Evolutionary conservation across 352 stramenopile genomes (phyloP).

Genomic region (Thalassiosira delicatula): DNA sequence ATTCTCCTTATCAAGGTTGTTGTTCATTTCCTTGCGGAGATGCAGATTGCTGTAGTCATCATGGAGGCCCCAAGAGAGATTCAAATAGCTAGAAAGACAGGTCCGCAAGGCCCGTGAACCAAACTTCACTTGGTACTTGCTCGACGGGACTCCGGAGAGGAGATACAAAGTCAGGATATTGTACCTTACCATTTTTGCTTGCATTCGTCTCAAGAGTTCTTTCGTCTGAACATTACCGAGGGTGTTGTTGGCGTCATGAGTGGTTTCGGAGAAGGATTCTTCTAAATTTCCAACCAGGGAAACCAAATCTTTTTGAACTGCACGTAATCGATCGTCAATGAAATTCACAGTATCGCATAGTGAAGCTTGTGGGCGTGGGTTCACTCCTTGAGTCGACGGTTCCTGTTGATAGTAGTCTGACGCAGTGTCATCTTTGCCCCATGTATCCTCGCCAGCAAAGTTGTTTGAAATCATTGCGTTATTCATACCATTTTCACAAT

Average conservation of each 20-base stretch:
- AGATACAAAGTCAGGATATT: conserved; percentile 60
- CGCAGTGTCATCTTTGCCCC: neutral
- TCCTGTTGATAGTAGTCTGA: conserved; percentile 15
- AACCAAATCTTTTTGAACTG: conserved; percentile 67
- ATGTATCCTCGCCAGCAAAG: neutral
- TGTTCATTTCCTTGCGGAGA: no score
- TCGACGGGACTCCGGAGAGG: conserved; percentile 34
- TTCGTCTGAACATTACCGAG: no score
- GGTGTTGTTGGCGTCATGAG: no score
- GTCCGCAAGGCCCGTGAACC: conserved; percentile 50
- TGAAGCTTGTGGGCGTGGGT: conserved; percentile 29
- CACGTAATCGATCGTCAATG: conserved; percentile 65
- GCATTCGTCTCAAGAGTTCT: no score
- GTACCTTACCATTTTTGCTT: conserved; percentile 63
- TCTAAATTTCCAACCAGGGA: conserved; percentile 35
- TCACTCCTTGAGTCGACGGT: no score
- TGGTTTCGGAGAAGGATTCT: no score
- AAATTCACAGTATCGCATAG: conserved; percentile 60
- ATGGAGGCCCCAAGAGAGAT: conserved; percentile 25
- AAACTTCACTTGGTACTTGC: conserved; percentile 66
- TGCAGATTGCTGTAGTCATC: conserved; percentile 33
- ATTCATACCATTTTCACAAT: neutral
- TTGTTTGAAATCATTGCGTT: no score
- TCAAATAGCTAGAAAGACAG: conserved; percentile 49
- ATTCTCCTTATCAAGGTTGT: no score